phyloP scores from a whole-genome alignment of 345 rosid genomes.

The Camelina neglecta region DNA sequence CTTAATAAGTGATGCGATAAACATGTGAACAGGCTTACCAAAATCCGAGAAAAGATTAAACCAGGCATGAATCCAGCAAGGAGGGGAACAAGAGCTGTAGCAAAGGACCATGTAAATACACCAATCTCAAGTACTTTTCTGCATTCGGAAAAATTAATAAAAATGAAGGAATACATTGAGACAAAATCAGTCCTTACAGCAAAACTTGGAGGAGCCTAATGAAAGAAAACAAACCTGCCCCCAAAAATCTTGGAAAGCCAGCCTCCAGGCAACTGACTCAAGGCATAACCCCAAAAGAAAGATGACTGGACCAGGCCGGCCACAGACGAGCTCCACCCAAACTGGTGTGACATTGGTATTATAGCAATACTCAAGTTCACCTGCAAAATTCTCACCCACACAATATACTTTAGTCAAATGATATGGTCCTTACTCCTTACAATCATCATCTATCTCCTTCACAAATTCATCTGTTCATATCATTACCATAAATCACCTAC shows the following conservation, averaged over 20 bases:
- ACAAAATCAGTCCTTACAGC: background rate
- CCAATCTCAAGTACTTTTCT: conserved; percentile 87
- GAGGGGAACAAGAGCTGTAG: conserved; percentile 81
- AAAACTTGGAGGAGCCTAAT: background rate
- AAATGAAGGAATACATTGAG: background rate
- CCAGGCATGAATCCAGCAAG: conserved; percentile 96
- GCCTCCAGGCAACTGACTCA: conserved; percentile 95
- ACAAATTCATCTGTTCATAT: conserved; percentile 1
- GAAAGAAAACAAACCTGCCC: conserved; percentile 70
- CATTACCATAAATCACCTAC: background rate
- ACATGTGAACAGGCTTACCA: conserved; percentile 54
- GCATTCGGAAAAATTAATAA: conserved; percentile 32
- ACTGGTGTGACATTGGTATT: conserved; percentile 96
- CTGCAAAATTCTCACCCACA: conserved; percentile 47
- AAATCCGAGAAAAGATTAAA: conserved; percentile 68
- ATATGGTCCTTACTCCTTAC: conserved; percentile 4
- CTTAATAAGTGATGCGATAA: conserved; percentile 3
- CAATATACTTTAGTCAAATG: conserved; percentile 1
- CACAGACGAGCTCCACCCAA: conserved; percentile 84
- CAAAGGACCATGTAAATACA: conserved; percentile 86
- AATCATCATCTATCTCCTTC: conserved; percentile 3
- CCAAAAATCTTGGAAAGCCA: conserved; percentile 94
- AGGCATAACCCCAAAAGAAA: conserved; percentile 95
- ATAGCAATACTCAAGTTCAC: conserved; percentile 95
- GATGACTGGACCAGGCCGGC: conserved; percentile 96